A percentile compares a stretch with the other conserved stretches of the same genome.
Evolutionary conservation across 306 rosid genomes (phyloP).

Genomic region (Fragaria nilgerrensis): DNA sequence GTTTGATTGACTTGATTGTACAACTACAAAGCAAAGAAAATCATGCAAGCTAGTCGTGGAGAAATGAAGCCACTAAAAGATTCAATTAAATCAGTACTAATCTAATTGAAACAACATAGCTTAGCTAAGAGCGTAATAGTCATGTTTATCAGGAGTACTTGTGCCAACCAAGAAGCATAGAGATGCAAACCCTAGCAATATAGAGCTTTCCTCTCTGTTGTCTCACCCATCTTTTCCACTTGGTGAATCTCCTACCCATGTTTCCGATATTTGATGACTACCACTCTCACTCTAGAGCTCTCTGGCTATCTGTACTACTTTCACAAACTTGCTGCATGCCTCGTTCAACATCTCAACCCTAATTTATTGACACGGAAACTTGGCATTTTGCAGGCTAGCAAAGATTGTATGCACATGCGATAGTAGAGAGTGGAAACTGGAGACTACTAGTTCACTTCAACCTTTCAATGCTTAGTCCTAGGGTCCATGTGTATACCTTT

Average conservation of each 20-base stretch:
- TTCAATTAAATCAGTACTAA: background rate
- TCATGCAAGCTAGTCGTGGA: background rate
- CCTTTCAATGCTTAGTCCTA: constrained; percentile 25
- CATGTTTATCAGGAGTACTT: constrained; percentile 40
- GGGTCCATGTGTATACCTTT: constrained; percentile 45
- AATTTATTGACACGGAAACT: constrained; percentile 3
- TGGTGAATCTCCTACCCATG: constrained; percentile 50
- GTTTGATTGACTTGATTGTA: background rate
- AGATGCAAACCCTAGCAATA: constrained; percentile 71
- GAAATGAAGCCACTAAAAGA: background rate
- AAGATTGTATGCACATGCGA: constrained; percentile 12
- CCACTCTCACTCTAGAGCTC: background rate
- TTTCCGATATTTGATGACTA: constrained; percentile 15
- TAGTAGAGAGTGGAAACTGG: background rate
- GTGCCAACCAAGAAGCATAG: constrained; percentile 80
- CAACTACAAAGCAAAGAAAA: background rate
- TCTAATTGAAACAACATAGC: background rate
- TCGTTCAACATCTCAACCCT: background rate
- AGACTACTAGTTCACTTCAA: background rate
- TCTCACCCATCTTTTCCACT: constrained; percentile 69
- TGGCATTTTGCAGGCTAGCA: background rate
- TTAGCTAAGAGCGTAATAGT: background rate
- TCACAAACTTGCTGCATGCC: constrained; percentile 3
- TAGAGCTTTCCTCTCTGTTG: constrained; percentile 76
- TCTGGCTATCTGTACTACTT: background rate